A percentile compares a stretch with the other conserved stretches of the same genome.
Evolutionary conservation across 495 filamentous ascomycete species (phyloP).

Genomic region (Lichina pygmaea): DNA sequence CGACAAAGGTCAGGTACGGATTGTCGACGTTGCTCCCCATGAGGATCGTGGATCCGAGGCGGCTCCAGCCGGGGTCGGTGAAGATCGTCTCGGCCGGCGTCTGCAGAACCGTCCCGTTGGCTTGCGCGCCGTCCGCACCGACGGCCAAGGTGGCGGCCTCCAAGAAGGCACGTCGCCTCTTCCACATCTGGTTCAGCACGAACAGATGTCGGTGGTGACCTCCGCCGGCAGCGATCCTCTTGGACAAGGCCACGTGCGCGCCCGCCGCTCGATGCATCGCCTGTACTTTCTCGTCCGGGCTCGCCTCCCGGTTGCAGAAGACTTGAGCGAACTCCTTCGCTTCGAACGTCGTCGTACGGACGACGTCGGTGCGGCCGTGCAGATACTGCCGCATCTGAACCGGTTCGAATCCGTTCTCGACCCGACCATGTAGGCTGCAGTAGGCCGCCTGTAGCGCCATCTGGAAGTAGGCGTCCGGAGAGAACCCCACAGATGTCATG

Average conservation of each 20-base stretch:
- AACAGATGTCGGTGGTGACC: conserved; percentile 91
- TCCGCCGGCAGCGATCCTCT: conserved; percentile 67
- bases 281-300: conserved; percentile 50
- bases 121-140: background rate
- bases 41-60: conserved; percentile 77
- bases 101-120: conserved; percentile 1
- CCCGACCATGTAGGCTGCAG: conserved; percentile 81
- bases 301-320: conserved; percentile 77
- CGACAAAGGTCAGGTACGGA: conserved; percentile 83
- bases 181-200: conserved; percentile 86
- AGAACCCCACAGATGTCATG: conserved; percentile 90
- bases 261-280: conserved; percentile 58
- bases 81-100: conserved; percentile 51
- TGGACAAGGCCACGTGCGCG: conserved; percentile 54
- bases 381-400: conserved; percentile 91
- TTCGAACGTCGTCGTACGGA: conserved; percentile 62
- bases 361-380: conserved; percentile 84
- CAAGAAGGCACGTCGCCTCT: conserved; percentile 20
- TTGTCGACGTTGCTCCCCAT: conserved; percentile 98
- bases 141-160: conserved; percentile 15
- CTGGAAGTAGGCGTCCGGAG: conserved; percentile 90
- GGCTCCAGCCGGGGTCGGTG: conserved; percentile 75
- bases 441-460: conserved; percentile 99
- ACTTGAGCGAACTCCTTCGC: conserved; percentile 65
- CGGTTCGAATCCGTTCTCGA: conserved; percentile 90